These are phyloP conservation scores for Leccinum cinnamomeum DNA, from an alignment of 1,284 basidiomycete genomes.

Conservation along the genomic window DNA sequence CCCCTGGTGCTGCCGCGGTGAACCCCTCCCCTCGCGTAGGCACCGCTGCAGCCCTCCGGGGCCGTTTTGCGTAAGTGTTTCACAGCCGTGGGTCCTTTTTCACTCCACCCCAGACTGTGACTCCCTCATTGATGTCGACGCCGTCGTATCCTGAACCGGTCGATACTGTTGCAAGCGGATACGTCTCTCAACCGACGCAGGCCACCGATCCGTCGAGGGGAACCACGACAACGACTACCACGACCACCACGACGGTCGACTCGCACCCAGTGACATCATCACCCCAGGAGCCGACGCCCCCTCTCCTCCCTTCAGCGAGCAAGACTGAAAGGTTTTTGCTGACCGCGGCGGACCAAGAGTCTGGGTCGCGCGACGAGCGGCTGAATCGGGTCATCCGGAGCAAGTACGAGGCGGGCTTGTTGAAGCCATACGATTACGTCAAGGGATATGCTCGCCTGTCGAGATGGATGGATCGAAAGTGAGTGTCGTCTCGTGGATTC, in stretches of 20 bases:
- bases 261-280: conserved; percentile 10
- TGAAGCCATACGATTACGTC: conserved; percentile 97
- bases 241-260: conserved; percentile 5
- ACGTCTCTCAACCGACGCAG: conserved; percentile 18
- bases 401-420: conserved; percentile 94
- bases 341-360: conserved; percentile 93
- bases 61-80: conserved; percentile 25
- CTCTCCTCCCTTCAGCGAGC: conserved; percentile 64
- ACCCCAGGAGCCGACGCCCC: conserved; percentile 30
- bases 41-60: conserved; percentile 13
- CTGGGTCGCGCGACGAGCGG: conserved; percentile 88
- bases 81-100: conserved; percentile 35
- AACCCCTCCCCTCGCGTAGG: conserved; percentile 12
- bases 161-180: conserved; percentile 14
- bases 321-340: conserved; percentile 89
- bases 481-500: not conserved
- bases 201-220: conserved; percentile 19
- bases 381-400: conserved; percentile 91
- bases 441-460: conserved; percentile 89
- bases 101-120: conserved; percentile 49
- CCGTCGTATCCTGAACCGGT: conserved; percentile 37
- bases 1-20: not conserved
- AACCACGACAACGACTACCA: not conserved
- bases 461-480: conserved; percentile 91
- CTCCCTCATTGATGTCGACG: conserved; percentile 50